phyloP scores from a whole-genome alignment of 2,329 filamentous ascomycete species.

The Hypoxylon sp. region DNA sequence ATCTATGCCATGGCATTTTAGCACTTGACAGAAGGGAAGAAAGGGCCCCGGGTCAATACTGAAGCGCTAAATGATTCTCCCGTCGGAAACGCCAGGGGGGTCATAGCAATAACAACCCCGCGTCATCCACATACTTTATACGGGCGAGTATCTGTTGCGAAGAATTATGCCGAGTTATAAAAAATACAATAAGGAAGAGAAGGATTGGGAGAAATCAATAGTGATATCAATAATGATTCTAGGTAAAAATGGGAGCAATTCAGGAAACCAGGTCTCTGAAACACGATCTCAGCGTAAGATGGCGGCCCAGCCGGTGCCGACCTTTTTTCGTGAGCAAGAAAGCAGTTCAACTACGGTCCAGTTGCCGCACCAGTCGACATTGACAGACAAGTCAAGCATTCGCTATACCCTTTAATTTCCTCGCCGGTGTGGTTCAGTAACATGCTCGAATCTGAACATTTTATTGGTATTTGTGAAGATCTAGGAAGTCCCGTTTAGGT shows the following conservation, averaged over 20 bases:
- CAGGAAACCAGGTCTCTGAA: neutral
- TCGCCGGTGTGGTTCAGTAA: neutral
- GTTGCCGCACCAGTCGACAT: too few relatives aligned
- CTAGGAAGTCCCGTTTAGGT: neutral
- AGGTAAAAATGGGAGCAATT: neutral
- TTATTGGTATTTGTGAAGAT: neutral
- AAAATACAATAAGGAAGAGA: neutral
- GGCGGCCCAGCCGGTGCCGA: too few relatives aligned
- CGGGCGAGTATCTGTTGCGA: neutral
- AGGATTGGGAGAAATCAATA: neutral
- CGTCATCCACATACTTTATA: conserved; percentile 26
- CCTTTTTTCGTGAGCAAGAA: too few relatives aligned
- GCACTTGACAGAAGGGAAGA: neutral
- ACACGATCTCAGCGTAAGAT: neutral
- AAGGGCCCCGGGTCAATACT: neutral
- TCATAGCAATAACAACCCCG: conserved; percentile 39
- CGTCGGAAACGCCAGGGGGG: conserved; percentile 35
- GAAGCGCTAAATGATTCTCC: conserved; percentile 36
- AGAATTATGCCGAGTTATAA: neutral
- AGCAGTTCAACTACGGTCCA: too few relatives aligned
- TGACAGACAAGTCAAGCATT: too few relatives aligned
- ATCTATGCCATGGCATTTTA: neutral
- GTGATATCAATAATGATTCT: neutral
- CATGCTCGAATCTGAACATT: neutral
- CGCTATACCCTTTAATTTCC: neutral